Conservation (phyloP, 331 rosid genomes). For the Cydonia oblonga region DNA sequence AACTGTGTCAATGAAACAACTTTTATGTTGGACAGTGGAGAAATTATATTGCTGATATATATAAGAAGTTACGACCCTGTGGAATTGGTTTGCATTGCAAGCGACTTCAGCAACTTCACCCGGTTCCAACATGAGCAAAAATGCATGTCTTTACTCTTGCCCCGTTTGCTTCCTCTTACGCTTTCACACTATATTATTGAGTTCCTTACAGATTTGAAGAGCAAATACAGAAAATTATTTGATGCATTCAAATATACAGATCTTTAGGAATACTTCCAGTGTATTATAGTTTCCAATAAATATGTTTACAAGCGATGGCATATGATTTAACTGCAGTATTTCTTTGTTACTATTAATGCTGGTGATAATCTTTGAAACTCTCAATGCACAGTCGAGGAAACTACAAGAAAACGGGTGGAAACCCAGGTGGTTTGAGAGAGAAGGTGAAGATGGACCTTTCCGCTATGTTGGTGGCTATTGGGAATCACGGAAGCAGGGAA, state of each 20-base stretch:
- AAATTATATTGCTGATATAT: neutral
- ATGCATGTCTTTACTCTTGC: neutral
- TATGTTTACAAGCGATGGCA: neutral
- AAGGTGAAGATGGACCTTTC: constrained; percentile 54
- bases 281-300: neutral
- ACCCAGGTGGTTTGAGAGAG: constrained; percentile 78
- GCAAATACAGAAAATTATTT: neutral
- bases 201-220: neutral
- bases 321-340: neutral
- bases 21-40: neutral
- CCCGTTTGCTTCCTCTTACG: neutral
- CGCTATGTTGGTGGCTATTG: constrained; percentile 71
- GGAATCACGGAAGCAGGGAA: constrained; percentile 58
- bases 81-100: neutral
- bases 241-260: neutral
- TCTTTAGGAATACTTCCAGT: neutral
- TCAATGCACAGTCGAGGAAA: constrained; percentile 60
- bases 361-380: neutral
- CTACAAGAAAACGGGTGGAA: constrained; percentile 93
- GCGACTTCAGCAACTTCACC: neutral
- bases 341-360: neutral
- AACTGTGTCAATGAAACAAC: neutral
- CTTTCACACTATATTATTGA: neutral
- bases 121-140: neutral
- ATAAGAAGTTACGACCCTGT: neutral